phyloP scores from a whole-genome alignment of 805 yeast genomes.

The Teunomyces cretensis region DNA sequence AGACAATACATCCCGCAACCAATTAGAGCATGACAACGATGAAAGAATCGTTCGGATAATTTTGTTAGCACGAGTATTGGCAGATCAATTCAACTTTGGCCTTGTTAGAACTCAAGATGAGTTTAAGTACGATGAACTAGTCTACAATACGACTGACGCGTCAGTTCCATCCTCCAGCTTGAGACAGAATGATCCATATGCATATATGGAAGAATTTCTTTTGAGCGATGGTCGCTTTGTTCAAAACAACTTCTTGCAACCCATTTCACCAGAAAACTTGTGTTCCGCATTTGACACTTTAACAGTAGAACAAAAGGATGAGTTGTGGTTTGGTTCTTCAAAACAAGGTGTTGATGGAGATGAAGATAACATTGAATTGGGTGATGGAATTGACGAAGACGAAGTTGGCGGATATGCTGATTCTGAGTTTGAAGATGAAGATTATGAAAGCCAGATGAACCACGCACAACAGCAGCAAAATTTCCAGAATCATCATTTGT shows the following conservation, averaged over 20 bases:
- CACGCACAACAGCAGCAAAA: constrained; percentile 8
- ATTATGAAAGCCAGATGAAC: constrained; percentile 14
- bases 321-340: constrained; percentile 19
- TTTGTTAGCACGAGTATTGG: constrained; percentile 49
- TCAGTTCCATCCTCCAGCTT: constrained; percentile 18
- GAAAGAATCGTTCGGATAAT: constrained; percentile 53
- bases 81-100: constrained; percentile 56
- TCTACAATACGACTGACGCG: constrained; percentile 24
- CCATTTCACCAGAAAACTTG: constrained; percentile 34
- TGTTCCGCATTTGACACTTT: constrained; percentile 11
- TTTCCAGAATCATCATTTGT: constrained; percentile 14
- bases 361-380: constrained; percentile 18
- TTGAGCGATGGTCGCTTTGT: constrained; percentile 42
- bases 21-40: constrained; percentile 44
- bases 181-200: constrained; percentile 19
- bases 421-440: constrained; percentile 33
- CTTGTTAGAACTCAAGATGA: constrained; percentile 45
- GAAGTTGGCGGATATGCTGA: constrained; percentile 25
- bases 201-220: constrained; percentile 32
- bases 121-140: constrained; percentile 41
- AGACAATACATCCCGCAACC: constrained; percentile 15
- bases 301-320: constrained; percentile 22
- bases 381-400: constrained; percentile 22
- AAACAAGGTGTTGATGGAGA: constrained; percentile 13
- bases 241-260: constrained; percentile 39